Evolutionary conservation across 495 filamentous ascomycete species (phyloP).

Genomic region (Hypoxylon crocopeplum): DNA sequence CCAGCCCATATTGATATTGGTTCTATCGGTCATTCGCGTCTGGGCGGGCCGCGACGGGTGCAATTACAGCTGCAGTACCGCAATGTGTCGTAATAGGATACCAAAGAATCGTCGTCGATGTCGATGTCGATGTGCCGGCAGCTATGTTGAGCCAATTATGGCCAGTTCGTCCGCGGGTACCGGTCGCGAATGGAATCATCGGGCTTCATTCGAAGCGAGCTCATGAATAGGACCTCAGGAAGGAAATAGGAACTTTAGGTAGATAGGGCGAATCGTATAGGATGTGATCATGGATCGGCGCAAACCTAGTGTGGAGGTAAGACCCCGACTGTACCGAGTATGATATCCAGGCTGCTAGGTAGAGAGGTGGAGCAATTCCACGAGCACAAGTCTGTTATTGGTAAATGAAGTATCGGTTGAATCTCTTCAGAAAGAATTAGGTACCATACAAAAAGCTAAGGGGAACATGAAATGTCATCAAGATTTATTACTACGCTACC

Average conservation of each 20-base stretch:
- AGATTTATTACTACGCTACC: no score
- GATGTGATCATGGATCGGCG: conserved; percentile 20
- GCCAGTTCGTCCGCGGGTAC: conserved; percentile 11
- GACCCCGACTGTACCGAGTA: conserved; percentile 7
- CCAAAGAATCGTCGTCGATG: not conserved
- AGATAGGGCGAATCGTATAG: not conserved
- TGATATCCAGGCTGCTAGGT: no score
- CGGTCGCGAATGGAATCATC: conserved; percentile 26
- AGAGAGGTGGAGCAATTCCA: no score
- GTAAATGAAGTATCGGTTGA: no score
- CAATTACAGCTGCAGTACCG: conserved; percentile 6
- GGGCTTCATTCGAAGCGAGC: conserved; percentile 16
- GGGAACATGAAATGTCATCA: no score
- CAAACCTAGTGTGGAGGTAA: conserved; percentile 10
- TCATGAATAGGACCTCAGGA: conserved; percentile 10
- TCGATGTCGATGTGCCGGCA: conserved; percentile 2
- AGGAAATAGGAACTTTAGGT: conserved; percentile 3
- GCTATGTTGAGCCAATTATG: conserved; percentile 26
- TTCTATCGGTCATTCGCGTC: conserved; percentile 24
- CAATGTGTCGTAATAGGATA: conserved; percentile 1
- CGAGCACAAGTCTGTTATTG: no score
- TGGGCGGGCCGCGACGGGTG: conserved; percentile 3
- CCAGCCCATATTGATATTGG: conserved; percentile 18
- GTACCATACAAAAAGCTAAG: no score
- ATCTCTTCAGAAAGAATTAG: no score